Conservation (phyloP, 352 stramenopile species). For the Phytophthora sp. region DNA sequence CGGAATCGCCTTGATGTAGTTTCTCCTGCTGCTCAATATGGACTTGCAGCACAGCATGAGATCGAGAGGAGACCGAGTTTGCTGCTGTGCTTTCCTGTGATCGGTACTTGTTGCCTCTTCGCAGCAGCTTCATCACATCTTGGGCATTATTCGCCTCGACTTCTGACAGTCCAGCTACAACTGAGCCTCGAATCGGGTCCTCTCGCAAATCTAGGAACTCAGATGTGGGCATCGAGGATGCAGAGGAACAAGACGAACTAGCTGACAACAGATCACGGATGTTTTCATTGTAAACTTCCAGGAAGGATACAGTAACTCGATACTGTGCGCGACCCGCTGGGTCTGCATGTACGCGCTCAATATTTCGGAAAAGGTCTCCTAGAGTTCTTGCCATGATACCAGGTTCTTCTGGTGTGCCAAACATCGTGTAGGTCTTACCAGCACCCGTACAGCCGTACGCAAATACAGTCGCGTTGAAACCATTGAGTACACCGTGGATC, state of each 20-base stretch:
- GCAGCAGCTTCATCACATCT: slow-evolving; percentile 89
- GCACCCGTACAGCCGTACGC: slow-evolving; percentile 90
- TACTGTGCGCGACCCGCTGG: slow-evolving; percentile 17
- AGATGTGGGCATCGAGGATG: slow-evolving; percentile 19
- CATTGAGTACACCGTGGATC: slow-evolving; percentile 87
- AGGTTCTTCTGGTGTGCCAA: slow-evolving; percentile 79
- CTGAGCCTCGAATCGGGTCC: slow-evolving; percentile 84
- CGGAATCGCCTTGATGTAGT: slow-evolving; percentile 14
- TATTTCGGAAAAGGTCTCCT: slow-evolving; percentile 84
- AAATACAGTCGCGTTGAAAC: slow-evolving; percentile 93
- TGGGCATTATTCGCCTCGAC: slow-evolving; percentile 76
- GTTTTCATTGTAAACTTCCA: slow-evolving; percentile 95
- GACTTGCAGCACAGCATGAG: slow-evolving; percentile 90
- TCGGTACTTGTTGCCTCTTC: slow-evolving; percentile 85
- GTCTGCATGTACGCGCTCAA: slow-evolving; percentile 42
- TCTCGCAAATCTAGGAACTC: slow-evolving; percentile 85
- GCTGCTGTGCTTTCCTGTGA: slow-evolving; percentile 90
- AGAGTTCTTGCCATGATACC: slow-evolving; percentile 92
- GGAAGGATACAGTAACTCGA: slow-evolving; percentile 85
- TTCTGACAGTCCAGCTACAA: slow-evolving; percentile 88
- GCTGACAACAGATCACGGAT: slow-evolving; percentile 88
- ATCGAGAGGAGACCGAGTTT: slow-evolving; percentile 89
- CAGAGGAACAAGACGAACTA: slow-evolving; percentile 25
- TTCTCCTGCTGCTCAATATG: slow-evolving; percentile 77
- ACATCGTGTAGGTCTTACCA: slow-evolving; percentile 93